A percentile compares a stretch with the other conserved stretches of the same genome.
Evolutionary conservation across 2,329 filamentous ascomycete species (phyloP).

Genomic region (Cyphellophora attinorum): DNA sequence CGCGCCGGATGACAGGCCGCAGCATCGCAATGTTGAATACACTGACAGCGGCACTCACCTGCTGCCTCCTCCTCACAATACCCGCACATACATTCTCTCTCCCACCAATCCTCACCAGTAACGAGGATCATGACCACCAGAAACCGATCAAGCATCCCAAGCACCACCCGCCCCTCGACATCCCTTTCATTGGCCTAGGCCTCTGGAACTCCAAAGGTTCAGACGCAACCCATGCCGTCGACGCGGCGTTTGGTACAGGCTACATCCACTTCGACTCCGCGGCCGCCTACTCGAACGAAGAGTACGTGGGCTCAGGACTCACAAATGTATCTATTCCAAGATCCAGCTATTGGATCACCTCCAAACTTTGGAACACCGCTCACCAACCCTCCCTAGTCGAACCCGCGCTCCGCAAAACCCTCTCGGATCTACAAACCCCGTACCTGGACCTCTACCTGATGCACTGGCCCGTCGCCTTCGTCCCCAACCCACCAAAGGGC

Average conservation of each 20-base stretch:
- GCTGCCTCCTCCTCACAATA: too few relatives aligned
- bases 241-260: conserved; percentile 25
- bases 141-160: conserved; percentile 1
- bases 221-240: conserved; percentile 21
- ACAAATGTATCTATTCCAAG: conserved; percentile 48
- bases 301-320: conserved; percentile 57
- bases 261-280: conserved; percentile 30
- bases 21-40: too few relatives aligned
- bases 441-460: conserved; percentile 38
- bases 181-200: conserved; percentile 29
- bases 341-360: conserved; percentile 62
- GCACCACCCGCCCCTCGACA: conserved; percentile 13
- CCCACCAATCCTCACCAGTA: too few relatives aligned
- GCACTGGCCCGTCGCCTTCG: conserved; percentile 31
- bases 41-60: too few relatives aligned
- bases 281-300: conserved; percentile 52
- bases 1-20: too few relatives aligned
- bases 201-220: conserved; percentile 27
- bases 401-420: conserved; percentile 39
- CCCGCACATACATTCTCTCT: too few relatives aligned
- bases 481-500: conserved; percentile 19
- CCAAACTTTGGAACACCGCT: conserved; percentile 73
- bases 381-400: conserved; percentile 52
- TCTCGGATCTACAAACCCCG: conserved; percentile 27
- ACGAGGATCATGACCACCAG: conserved; percentile 1